A percentile compares a stretch with the other conserved stretches of the same genome.
These are phyloP conservation scores for Trichoderma sp. DNA, from an alignment of 2,329 filamentous ascomycete genomes.

Conservation along the genomic window DNA sequence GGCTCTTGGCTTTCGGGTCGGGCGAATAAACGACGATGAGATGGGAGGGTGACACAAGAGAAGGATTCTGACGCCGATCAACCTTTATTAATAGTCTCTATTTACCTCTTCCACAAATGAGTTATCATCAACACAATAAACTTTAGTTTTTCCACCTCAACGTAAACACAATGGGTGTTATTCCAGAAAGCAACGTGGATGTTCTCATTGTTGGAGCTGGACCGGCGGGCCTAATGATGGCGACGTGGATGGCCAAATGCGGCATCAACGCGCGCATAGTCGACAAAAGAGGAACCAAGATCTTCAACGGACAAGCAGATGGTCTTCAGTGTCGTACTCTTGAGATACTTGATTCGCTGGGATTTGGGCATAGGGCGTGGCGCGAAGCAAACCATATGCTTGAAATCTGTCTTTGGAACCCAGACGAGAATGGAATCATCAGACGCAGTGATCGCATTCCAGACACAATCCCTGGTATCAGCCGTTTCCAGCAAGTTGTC, in stretches of 20 bases:
- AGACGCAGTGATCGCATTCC: not conserved
- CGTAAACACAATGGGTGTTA: not conserved
- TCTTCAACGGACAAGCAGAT: conserved; percentile 5
- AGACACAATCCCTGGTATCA: not conserved
- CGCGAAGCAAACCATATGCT: conserved; percentile 2
- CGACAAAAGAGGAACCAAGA: not conserved
- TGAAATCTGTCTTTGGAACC: not conserved
- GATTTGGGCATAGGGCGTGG: not conserved
- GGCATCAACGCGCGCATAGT: not conserved
- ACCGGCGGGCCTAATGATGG: not conserved
- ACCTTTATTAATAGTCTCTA: not conserved
- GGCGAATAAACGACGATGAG: no score
- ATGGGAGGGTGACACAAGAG: not conserved
- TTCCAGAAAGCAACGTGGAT: not conserved
- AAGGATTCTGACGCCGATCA: not conserved
- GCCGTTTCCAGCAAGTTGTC: conserved; percentile 13
- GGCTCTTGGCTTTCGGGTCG: not conserved
- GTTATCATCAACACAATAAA: not conserved
- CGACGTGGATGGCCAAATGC: not conserved
- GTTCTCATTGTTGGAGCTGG: conserved; percentile 1
- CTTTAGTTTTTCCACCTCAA: not conserved
- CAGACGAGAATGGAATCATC: not conserved
- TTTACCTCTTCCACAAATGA: not conserved
- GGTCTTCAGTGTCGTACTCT: not conserved
- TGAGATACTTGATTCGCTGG: not conserved